A percentile compares a stretch with the other conserved stretches of the same genome.
These are phyloP conservation scores for Leccinum rimulosum DNA, from an alignment of 768 basidiomycete genomes.

Conservation along the genomic window DNA sequence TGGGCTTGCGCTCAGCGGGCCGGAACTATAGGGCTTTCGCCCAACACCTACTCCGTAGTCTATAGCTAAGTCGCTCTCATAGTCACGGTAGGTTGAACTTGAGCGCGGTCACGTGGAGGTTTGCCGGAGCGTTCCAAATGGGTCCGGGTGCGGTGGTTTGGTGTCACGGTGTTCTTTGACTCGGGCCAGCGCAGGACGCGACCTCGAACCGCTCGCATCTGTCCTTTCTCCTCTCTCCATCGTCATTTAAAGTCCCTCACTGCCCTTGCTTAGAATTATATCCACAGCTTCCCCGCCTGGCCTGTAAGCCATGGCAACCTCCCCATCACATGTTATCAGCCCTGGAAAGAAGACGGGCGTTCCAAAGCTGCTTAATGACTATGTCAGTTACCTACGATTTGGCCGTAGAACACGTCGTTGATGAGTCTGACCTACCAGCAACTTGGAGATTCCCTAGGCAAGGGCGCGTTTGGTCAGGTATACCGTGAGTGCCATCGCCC, in stretches of 20 bases:
- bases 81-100: too few relatives aligned
- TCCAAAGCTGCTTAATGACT: constrained; percentile 63
- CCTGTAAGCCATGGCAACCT: constrained; percentile 22
- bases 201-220: constrained; percentile 20
- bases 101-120: constrained; percentile 25
- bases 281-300: not conserved
- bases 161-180: constrained; percentile 23
- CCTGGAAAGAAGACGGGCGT: constrained; percentile 32
- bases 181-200: constrained; percentile 38
- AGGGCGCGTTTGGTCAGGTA: constrained; percentile 96
- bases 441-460: constrained; percentile 94
- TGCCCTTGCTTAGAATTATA: not conserved
- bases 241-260: constrained; percentile 6
- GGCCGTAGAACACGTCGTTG: constrained; percentile 1
- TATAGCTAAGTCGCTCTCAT: too few relatives aligned
- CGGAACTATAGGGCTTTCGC: too few relatives aligned
- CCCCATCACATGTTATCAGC: constrained; percentile 18
- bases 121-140: constrained; percentile 29
- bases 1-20: too few relatives aligned
- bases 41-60: too few relatives aligned
- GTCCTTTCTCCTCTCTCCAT: constrained; percentile 11
- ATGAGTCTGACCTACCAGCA: constrained; percentile 50
- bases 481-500: constrained; percentile 63
- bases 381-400: constrained; percentile 39
- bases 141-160: constrained; percentile 22